Percentiles rank a stretch among this genome's conserved stretches.
phyloP scores from a whole-genome alignment of 1,284 basidiomycete species.

The Cystobasidium pallidum region DNA sequence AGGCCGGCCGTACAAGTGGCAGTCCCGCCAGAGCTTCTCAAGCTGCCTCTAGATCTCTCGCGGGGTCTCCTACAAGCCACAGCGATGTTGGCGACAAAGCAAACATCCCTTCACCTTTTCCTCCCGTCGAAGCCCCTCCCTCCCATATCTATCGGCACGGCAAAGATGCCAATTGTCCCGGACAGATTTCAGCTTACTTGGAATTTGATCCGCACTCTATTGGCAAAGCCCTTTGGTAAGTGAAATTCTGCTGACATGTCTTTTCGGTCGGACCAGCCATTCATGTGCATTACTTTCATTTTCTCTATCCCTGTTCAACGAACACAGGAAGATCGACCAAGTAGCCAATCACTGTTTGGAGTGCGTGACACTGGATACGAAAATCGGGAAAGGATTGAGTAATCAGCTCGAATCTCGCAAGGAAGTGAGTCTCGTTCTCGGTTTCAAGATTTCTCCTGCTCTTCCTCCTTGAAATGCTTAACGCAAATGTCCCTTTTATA shows the following conservation, averaged over 20 bases:
- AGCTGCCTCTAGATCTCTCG: not conserved
- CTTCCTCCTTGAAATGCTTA: not conserved
- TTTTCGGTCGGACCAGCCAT: too few relatives aligned
- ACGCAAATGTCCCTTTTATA: not conserved
- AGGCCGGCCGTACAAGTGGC: not conserved
- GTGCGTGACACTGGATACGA: not conserved
- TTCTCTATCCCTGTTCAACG: too few relatives aligned
- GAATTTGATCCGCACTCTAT: not conserved
- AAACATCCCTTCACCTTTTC: too few relatives aligned
- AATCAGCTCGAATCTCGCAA: not conserved
- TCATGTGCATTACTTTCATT: too few relatives aligned
- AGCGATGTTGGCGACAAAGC: too few relatives aligned
- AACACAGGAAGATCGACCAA: not conserved
- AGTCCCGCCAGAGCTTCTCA: not conserved
- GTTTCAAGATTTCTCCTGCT: not conserved
- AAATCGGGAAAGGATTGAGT: conserved; percentile 5
- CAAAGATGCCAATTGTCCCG: conserved; percentile 10
- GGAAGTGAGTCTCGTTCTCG: not conserved
- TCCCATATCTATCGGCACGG: conserved; percentile 1
- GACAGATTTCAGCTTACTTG: not conserved
- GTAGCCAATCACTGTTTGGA: conserved; percentile 5
- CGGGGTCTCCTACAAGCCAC: too few relatives aligned
- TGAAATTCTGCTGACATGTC: not conserved
- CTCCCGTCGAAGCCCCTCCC: not conserved
- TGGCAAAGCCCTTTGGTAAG: not conserved